Base-by-base conservation (phyloP, 495 filamentous ascomycete species). In the Aspergillus taichungensis region DNA sequence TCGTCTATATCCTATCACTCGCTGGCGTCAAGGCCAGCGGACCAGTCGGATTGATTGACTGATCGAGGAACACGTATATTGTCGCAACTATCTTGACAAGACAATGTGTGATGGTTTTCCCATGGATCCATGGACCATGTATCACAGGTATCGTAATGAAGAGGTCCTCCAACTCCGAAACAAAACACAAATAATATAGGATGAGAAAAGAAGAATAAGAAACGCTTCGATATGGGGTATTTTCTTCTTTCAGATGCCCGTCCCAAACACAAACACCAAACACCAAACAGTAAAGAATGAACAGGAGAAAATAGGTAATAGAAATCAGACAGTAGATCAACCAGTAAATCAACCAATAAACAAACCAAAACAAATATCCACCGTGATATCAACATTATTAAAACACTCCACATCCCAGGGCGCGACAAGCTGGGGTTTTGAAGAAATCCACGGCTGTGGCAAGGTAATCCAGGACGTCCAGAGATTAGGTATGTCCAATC, bases 211-310 rank as follows among this genome's bases (percentile, higher is more conserved):
- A 33, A 42, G 37, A 30, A 37, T 30, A 30, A 8, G 12, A 36
- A 46, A 49, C 39, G 51, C 37, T 42, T 44, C 41, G 41, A 37
- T 27, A 37, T 45, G 47, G 52, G 52, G 52, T 54, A 54, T 54
- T 50, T 51, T 50, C 44, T 53, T 45, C 46, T 50, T 50, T 45
- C 40, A 35, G n/a, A 45, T 53, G 44, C 56, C 49, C 45, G 33
- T 49, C 30, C 48, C 51, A 46, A 39, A 51, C 47, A 40, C 51
- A 46, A 39, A 51, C 47, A 40, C 30, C 9, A 38, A 40, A 45
- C 32, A 35, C 42, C 49, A 43, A 43, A 37, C 34, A 47, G n/a
- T n/a, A n/a, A n/a, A n/a, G n/a, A n/a, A n/a, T n/a, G n/a, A n/a
- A n/a, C n/a, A n/a, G n/a, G n/a, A n/a, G n/a, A n/a, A 34, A 7